A percentile compares a stretch with the other conserved stretches of the same genome.
phyloP scores from a whole-genome alignment of 2,329 filamentous ascomycete species.

The Fusarium nelsonii region DNA sequence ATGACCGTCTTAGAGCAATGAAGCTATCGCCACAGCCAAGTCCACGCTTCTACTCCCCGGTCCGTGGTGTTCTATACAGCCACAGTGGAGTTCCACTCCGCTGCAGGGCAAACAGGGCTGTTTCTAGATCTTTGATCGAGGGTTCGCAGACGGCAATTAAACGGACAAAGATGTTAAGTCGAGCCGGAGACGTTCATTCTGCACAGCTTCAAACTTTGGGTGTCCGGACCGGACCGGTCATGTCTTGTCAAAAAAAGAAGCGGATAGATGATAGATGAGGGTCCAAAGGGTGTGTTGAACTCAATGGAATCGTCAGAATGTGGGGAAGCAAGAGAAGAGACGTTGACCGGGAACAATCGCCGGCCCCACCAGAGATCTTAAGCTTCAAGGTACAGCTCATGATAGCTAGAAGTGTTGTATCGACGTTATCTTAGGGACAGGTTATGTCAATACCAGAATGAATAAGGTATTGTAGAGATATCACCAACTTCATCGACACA shows the following conservation, averaged over 20 bases:
- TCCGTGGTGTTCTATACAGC: constrained; percentile 37
- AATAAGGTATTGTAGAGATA: background rate
- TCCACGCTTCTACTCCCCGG: constrained; percentile 21
- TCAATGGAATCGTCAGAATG: background rate
- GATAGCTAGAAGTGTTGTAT: background rate
- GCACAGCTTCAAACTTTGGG: background rate
- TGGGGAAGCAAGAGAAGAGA: constrained; percentile 26
- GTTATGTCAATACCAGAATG: background rate
- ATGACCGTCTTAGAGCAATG: background rate
- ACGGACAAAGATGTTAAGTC: constrained; percentile 11
- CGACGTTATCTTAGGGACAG: background rate
- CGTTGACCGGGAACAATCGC: constrained; percentile 44
- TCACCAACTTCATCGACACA: too few species aligned
- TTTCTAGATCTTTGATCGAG: constrained; percentile 32
- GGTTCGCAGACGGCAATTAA: constrained; percentile 37
- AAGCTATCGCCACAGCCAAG: constrained; percentile 38
- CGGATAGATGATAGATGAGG: background rate
- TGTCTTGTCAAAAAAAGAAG: constrained; percentile 11
- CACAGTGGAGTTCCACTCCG: background rate
- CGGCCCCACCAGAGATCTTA: constrained; percentile 36
- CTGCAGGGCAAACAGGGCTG: constrained; percentile 24
- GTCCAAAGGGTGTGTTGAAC: background rate
- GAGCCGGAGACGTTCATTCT: constrained; percentile 8
- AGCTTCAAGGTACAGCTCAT: constrained; percentile 3
- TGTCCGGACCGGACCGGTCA: constrained; percentile 36